phyloP scores from a whole-genome alignment of 1,139 yeast species.

The Pichia sp. region DNA sequence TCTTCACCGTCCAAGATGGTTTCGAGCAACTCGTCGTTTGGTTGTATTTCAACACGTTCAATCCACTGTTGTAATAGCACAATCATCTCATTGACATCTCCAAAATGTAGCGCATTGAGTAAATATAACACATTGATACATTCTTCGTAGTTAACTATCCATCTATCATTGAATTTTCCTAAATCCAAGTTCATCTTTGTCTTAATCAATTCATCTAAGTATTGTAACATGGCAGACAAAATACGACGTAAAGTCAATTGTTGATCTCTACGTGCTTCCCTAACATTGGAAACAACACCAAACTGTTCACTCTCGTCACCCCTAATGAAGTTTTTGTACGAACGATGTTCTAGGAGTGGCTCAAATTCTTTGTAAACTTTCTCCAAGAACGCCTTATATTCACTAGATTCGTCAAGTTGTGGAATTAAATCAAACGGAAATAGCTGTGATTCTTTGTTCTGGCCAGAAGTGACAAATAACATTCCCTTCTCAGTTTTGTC shows the following conservation, averaged over 20 bases:
- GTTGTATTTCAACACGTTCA: conserved; percentile 57
- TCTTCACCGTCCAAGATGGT: conserved; percentile 19
- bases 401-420: conserved; percentile 30
- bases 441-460: too few relatives aligned
- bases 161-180: conserved; percentile 14
- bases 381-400: conserved; percentile 31
- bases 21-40: conserved; percentile 41
- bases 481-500: conserved; percentile 7
- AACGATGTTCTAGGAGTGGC: conserved; percentile 20
- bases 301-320: conserved; percentile 21
- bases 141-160: conserved; percentile 38
- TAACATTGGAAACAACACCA: conserved; percentile 23
- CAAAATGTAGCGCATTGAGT: conserved; percentile 47
- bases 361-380: conserved; percentile 21
- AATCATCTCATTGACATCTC: conserved; percentile 38
- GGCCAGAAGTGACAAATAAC: conserved; percentile 5
- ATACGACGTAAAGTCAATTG: conserved; percentile 15
- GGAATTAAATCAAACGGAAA: conserved; percentile 33
- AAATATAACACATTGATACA: conserved; percentile 49
- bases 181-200: conserved; percentile 13
- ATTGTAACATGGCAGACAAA: conserved; percentile 16
- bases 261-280: conserved; percentile 17
- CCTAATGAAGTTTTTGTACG: conserved; percentile 20
- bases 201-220: conserved; percentile 19
- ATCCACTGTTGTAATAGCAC: conserved; percentile 51